Percentiles rank a stretch among this genome's conserved stretches.
Conservation (phyloP, 768 basidiomycete species). For the Boletus edulis region DNA sequence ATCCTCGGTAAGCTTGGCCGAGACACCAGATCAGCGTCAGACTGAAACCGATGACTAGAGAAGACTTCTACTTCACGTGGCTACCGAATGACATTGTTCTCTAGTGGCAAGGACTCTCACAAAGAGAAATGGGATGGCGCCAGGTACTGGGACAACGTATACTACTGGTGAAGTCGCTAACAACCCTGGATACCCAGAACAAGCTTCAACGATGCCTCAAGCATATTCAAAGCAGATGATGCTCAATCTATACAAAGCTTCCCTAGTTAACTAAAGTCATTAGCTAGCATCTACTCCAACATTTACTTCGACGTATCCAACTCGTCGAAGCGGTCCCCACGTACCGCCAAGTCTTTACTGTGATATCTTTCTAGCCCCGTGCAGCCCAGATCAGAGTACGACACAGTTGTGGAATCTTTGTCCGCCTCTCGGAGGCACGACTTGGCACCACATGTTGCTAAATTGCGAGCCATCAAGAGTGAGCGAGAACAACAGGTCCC, state of each 20-base stretch:
- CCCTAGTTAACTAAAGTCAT: slow-evolving; percentile 53
- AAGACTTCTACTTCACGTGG: slow-evolving; percentile 69
- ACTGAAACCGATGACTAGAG: slow-evolving; percentile 41
- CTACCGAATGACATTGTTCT: slow-evolving; percentile 87
- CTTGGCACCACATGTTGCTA: slow-evolving; percentile 68
- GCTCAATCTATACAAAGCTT: slow-evolving; percentile 58
- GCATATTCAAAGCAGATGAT: slow-evolving; percentile 77
- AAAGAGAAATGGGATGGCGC: slow-evolving; percentile 95
- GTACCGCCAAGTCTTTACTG: slow-evolving; percentile 52
- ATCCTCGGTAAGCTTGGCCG: slow-evolving; percentile 59
- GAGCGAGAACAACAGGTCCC: slow-evolving; percentile 63
- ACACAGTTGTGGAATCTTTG: slow-evolving; percentile 54
- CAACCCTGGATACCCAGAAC: slow-evolving; percentile 43
- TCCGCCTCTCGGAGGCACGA: slow-evolving; percentile 44
- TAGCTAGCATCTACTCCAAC: slow-evolving; percentile 47
- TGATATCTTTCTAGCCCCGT: slow-evolving; percentile 42
- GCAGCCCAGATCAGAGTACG: slow-evolving; percentile 42
- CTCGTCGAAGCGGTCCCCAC: slow-evolving; percentile 36
- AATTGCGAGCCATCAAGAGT: slow-evolving; percentile 78
- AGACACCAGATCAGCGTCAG: not conserved
- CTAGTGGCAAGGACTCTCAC: slow-evolving; percentile 63
- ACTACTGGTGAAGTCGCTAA: not conserved
- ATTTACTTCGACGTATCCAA: slow-evolving; percentile 53
- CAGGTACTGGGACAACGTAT: slow-evolving; percentile 36
- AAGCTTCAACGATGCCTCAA: slow-evolving; percentile 58